Base-by-base conservation (phyloP, 192 early-diverging fungal genomes). In the Cladochytrium replicatum region DNA sequence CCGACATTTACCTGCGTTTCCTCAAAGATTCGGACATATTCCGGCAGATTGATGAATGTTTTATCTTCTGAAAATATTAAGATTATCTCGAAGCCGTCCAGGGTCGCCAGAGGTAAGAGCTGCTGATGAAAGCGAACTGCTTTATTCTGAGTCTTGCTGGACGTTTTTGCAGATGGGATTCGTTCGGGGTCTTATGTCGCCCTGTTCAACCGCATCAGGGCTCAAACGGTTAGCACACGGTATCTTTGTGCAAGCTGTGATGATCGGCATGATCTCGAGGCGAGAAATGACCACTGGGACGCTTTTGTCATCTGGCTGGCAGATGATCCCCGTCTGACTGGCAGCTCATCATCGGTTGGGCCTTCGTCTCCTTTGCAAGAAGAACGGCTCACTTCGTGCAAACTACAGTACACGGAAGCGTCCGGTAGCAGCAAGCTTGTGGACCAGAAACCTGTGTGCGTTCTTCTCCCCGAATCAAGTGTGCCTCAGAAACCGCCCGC, bases 51-150 rank as follows among this genome's bases (percentile, higher is more conserved):
- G 21, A 24, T 41, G 41, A 41, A 11, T 3, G 69, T 70, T 32
- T 82, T 91, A 63, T 74, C 82, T 17, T 84, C 84, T 32, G 77
- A 76, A 31, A 81, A 84, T 4, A 84, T 95, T 55, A 88, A 86
- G 45, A 85, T 92, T 15, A 91, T 95, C 44, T 87, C 84, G 52
- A 95, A 96, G 64, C 90, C 92, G 1, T 83, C 80, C 34, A 91
- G n/a, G n/a, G n/a, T n/a, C n/a, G n/a, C n/a, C n/a, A 89, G 67
- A 91, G 91, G 68, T 74, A 84, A 34, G 86, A 89, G 47, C n/a
- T n/a, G 88, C 82, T 39, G 75, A 78, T 13, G 88, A 89, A 56
- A 86, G 86, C 60, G 80, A 84, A 62, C 79, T 86, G 49, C 62
- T 69, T 71, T 65, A 68, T 58, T 59, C 5, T 3, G 19, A 68